A percentile compares a stretch with the other conserved stretches of the same genome.
phyloP scores from a whole-genome alignment of 1,284 basidiomycete genomes.

The Fomitopsis pinicola region DNA sequence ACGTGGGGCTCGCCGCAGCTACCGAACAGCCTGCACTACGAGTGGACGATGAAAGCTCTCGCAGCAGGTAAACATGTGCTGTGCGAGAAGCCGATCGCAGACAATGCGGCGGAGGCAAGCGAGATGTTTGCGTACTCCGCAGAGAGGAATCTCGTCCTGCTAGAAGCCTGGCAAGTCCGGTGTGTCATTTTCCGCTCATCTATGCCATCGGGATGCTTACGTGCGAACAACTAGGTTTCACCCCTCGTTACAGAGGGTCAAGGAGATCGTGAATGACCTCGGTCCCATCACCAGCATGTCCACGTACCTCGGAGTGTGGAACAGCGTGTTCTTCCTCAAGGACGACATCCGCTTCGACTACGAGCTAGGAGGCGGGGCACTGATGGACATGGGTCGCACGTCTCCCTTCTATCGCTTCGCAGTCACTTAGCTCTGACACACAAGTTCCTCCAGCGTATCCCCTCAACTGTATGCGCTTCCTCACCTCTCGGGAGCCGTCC shows the following conservation, averaged over 20 bases:
- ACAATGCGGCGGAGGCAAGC: conserved; percentile 57
- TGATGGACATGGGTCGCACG: conserved; percentile 68
- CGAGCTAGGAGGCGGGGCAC: conserved; percentile 57
- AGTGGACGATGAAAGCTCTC: conserved; percentile 76
- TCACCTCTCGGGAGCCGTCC: conserved; percentile 35
- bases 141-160: conserved; percentile 28
- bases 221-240: conserved; percentile 32
- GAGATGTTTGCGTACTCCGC: conserved; percentile 30
- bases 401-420: conserved; percentile 1
- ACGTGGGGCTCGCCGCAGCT: conserved; percentile 33
- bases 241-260: conserved; percentile 35
- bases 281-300: conserved; percentile 31
- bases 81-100: conserved; percentile 62
- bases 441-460: conserved; percentile 36
- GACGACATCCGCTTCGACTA: conserved; percentile 56
- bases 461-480: conserved; percentile 37
- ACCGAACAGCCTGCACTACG: conserved; percentile 68
- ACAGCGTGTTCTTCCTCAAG: conserved; percentile 31
- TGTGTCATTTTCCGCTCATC: background rate
- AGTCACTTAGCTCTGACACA: background rate
- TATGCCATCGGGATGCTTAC: background rate
- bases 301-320: conserved; percentile 22
- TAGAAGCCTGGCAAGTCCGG: conserved; percentile 34
- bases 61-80: conserved; percentile 69
- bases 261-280: conserved; percentile 32